Evolutionary conservation across 768 basidiomycete genomes (phyloP), one percentile per base, ranked within the genome.

Genomic region (Grammothele lineata): DNA sequence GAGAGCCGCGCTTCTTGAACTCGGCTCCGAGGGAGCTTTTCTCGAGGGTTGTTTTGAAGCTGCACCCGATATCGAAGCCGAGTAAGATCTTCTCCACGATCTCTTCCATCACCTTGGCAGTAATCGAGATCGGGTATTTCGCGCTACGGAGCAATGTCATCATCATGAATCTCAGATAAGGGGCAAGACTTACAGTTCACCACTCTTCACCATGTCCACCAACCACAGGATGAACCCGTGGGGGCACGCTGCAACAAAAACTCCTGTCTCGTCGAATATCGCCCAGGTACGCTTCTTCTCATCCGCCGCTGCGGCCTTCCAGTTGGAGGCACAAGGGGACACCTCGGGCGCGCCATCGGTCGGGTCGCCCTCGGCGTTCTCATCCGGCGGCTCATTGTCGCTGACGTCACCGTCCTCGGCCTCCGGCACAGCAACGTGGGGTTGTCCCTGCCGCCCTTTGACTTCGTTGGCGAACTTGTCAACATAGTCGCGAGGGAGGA

Each of bases 191-290:
- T 34, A 61, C 57, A 53, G 23, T 37, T 61, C 55, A 0, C 59
- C 55, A 18, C 55, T 54, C 10, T 34, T 30, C 0, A 59, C 32
- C 59, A 48, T 55, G 35, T 61, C 55, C 3, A 43, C 33, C 8
- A 58, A 4, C 52, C 52, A 56, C 4, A 58, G 43, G 1, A 61
- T 51, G 17, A 56, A 19, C 0, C 59, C 55, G 40, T 61, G 59
- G 1, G 44, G 26, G 22, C 50, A 51, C 1, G 35, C 45, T 15
- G 51, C 42, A 0, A 65, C 59, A 49, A 75, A 74, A 8, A 70
- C 53, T 0, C 72, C 70, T 0, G 66, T 63, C 55, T 73, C 68
- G 0, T 51, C 64, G 47, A 48, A 70, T 1, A 70, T 53, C 2
- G 44, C 59, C 68, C 63, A 70, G 59, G 62, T 66, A 14, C 47